Conservation (phyloP, 495 filamentous ascomycete species). For the Penicillium longicatenatum region DNA sequence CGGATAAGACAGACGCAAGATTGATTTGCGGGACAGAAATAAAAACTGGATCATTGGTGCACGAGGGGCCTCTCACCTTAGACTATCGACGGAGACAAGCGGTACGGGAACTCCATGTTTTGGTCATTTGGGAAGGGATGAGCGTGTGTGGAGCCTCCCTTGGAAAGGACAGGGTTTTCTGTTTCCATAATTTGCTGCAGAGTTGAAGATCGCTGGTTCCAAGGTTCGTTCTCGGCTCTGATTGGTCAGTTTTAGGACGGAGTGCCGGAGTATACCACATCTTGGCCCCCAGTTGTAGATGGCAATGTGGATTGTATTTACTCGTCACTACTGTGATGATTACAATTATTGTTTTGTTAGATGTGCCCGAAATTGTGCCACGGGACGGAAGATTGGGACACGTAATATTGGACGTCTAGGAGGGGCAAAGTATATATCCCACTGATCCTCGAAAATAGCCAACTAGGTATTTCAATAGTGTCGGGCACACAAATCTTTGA, state of each 20-base stretch:
- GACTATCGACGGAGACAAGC: conserved; percentile 7
- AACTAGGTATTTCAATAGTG: neutral
- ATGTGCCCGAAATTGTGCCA: neutral
- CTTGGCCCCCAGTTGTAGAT: neutral
- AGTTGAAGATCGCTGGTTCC: neutral
- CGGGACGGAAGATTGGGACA: neutral
- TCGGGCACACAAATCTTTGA: neutral
- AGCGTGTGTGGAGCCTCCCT: neutral
- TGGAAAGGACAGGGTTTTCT: neutral
- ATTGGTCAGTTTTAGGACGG: neutral
- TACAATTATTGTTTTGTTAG: neutral
- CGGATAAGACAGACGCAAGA: neutral
- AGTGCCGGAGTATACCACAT: neutral
- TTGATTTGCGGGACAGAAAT: conserved; percentile 3
- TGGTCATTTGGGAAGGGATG: neutral
- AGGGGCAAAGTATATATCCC: neutral
- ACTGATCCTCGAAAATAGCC: neutral
- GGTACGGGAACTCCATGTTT: conserved; percentile 8
- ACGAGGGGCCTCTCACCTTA: conserved; percentile 6
- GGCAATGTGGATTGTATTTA: neutral
- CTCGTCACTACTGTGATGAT: neutral
- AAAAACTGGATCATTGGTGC: neutral
- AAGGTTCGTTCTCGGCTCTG: neutral
- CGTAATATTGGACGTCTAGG: neutral
- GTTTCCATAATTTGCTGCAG: neutral